Evolutionary conservation across 1,284 basidiomycete species (phyloP), one percentile per base, ranked within the genome.

Genomic region (Sutorius eximius): DNA sequence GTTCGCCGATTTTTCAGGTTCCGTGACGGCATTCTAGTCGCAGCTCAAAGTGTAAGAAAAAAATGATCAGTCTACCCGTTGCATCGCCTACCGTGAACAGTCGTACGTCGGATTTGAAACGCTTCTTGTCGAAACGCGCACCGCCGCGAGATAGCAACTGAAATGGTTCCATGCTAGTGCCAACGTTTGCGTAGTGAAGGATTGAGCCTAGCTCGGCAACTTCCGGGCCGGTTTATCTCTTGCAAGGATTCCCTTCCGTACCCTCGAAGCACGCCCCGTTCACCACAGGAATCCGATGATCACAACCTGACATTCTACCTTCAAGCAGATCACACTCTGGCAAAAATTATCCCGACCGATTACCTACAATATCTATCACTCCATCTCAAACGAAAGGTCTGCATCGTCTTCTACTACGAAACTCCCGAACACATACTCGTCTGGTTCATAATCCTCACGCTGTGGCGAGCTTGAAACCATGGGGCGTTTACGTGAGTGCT

Each of bases 81-180:
- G 45, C 30, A 38, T 18, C 53, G 42, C 49, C 34, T 62, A 89
- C 89, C 57, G 79, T 78, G 73, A 97, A 96, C 5, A 93, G 73
- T 29, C 82, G 72, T 18, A 92, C 79, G 68, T 95, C 91, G 1
- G 75, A 72, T 61, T 83, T 77, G 71, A 93, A 95, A 32, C 83
- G 78, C 29, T 78, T 79, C 73, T 90, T 93, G 79, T 95, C 82
- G 63, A 96, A 96, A 54, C 75, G 80, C 12, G 78, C 79, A 12
- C 89, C 89, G 45, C 89, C 90, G 18, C 88, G 79, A 38, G 90
- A 90, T 18, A 93, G 80, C 24, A 92, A 70, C 61, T 86, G 87
- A 68, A 93, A 93, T 22, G 88, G 81, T 59, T 89, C 87, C 85
- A 86, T 86, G 58, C 29, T 1, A 15, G 30, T 38, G 16, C 10